Base-by-base conservation (phyloP, 257 asterid genomes). In the Rhazya stricta region DNA sequence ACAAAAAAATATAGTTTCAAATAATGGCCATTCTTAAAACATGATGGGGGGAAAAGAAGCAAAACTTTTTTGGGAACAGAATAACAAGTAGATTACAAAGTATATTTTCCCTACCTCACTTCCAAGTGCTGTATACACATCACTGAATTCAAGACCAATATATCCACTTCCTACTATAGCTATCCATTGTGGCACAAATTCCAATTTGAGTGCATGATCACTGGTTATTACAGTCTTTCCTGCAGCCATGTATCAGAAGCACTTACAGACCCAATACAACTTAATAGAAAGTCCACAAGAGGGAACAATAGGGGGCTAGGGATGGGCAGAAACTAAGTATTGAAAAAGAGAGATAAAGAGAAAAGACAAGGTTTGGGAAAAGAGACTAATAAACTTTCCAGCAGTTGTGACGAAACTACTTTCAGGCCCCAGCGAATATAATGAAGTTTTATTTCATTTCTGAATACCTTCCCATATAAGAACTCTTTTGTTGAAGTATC, bases 81-180 rank as follows among this genome's bases (percentile, higher is more conserved):
- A 65, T 16, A 60, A 54, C 4, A 69, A 46, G 37, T 27, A 51
- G 25, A 36, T 37, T 69, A 18, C 30, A 10, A 45, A 56, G 53
- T 62, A 46, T 53, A 69, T 21, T 69, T 57, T 21, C 8, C 84
- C 61, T 41, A 93, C 98, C 98, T 93, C 98, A 88, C 97, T 91
- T 79, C 98, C 98, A 80, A 93, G 98, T 74, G 98, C 98, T 43
- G 98, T 93, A 75, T 91, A 93, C 51, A 93, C 98, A 81, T 93
- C 98, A 84, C 98, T 93, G 83, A 93, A 93, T 81, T 93, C 98
- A 78, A 93, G 98, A 71, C 98, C 98, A 81, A 93, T 93, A 83
- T 93, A 93, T 74, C 98, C 98, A 88, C 98, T 93, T 83, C 98
- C 98, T 10, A 93, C 94, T 76, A 93, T 91, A 69, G 97, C 98